A percentile compares a stretch with the other conserved stretches of the same genome.
Evolutionary conservation across 139 green algal species (phyloP).

Genomic region (Chlamydomonas eustigma): DNA sequence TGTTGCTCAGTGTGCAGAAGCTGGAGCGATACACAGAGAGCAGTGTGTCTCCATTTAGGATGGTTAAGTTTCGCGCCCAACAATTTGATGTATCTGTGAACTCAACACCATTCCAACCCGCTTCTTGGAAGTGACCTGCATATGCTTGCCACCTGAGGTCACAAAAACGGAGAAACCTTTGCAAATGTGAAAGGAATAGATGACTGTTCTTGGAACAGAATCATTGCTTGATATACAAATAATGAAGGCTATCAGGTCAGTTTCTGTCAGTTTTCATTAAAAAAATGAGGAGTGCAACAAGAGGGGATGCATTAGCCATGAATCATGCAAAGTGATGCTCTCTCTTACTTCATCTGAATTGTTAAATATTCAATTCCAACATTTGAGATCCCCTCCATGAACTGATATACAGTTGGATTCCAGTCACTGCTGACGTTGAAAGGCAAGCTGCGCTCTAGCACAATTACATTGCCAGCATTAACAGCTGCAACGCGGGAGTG

Average conservation of each 20-base stretch:
- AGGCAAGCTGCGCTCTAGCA: slow-evolving; percentile 1
- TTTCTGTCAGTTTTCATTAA: neutral
- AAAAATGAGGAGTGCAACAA: neutral
- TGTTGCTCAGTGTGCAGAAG: slow-evolving; percentile 8
- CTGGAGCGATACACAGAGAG: slow-evolving; percentile 10
- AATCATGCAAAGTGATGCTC: too few relatives aligned
- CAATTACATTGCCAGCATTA: neutral
- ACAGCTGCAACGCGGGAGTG: slow-evolving; percentile 1
- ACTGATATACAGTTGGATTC: neutral
- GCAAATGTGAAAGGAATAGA: too few relatives aligned
- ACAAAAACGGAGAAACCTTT: too few relatives aligned
- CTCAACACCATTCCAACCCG: slow-evolving; percentile 19
- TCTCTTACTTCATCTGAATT: slow-evolving; percentile 14
- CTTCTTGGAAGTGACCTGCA: slow-evolving; percentile 12
- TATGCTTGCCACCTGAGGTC: slow-evolving; percentile 16
- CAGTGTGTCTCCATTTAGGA: slow-evolving; percentile 10
- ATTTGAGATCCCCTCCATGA: slow-evolving; percentile 1
- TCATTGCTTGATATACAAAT: too few relatives aligned
- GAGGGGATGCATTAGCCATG: too few relatives aligned
- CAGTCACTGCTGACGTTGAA: neutral
- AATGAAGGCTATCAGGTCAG: too few relatives aligned
- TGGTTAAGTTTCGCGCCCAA: slow-evolving; percentile 13
- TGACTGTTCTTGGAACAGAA: slow-evolving; percentile 6
- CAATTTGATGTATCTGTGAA: slow-evolving; percentile 15
- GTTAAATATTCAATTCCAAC: neutral